These are phyloP conservation scores for Silene noctiflora DNA, from an alignment of 179 eudicot genomes.

Conservation along the genomic window DNA sequence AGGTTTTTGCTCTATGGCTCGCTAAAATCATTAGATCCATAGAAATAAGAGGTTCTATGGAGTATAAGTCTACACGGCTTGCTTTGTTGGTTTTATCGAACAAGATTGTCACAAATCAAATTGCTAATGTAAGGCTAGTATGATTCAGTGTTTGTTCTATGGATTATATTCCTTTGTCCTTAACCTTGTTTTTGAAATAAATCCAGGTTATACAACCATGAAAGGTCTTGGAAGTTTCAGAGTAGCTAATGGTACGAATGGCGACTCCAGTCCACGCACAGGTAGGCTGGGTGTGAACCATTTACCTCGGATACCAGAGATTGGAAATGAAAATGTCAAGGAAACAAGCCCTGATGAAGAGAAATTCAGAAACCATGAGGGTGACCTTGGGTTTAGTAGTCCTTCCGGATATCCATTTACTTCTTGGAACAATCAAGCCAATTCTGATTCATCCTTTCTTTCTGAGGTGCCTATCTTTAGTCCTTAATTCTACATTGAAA, in stretches of 20 bases:
- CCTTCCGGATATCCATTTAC: constrained; percentile 33
- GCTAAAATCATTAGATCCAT: too few species aligned
- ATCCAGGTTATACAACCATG: constrained; percentile 49
- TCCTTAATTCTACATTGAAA: too few species aligned
- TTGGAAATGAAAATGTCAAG: constrained; percentile 41
- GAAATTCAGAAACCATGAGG: constrained; percentile 31
- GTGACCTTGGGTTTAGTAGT: constrained; percentile 28
- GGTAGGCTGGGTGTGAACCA: constrained; percentile 40
- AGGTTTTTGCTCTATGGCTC: too few species aligned
- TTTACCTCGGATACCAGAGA: constrained; percentile 70
- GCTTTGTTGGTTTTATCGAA: background rate
- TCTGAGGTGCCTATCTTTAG: constrained; percentile 21
- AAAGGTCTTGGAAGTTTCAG: constrained; percentile 49
- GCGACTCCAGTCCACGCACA: constrained; percentile 40
- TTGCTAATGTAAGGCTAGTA: too few species aligned
- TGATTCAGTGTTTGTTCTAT: background rate
- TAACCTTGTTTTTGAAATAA: background rate
- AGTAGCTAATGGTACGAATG: constrained; percentile 37
- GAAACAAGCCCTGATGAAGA: constrained; percentile 35
- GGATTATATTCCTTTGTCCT: background rate
- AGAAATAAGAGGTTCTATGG: too few species aligned
- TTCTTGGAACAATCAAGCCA: constrained; percentile 47
- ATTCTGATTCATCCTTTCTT: constrained; percentile 34
- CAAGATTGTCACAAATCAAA: too few species aligned
- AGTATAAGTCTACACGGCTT: too few species aligned